These are phyloP conservation scores for Backusella macrospora DNA, from an alignment of 192 early-diverging fungal species.

Conservation along the genomic window DNA sequence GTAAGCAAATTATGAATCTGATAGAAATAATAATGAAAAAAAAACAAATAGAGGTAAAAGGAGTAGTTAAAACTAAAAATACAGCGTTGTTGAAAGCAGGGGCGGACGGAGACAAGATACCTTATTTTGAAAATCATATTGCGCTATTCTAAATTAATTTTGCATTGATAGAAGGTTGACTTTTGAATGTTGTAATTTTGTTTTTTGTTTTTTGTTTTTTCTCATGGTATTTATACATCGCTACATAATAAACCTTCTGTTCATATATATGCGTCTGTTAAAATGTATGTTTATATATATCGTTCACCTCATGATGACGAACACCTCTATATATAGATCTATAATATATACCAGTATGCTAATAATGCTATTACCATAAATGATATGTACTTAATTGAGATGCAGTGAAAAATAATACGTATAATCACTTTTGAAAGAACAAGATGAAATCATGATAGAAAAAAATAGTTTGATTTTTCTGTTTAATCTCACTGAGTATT, in stretches of 20 bases:
- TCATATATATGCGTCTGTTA: too few relatives aligned
- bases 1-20: background rate
- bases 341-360: too few relatives aligned
- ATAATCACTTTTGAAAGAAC: background rate
- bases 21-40: conserved; percentile 10
- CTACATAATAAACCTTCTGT: too few relatives aligned
- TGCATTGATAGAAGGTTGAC: conserved; percentile 11
- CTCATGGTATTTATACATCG: too few relatives aligned
- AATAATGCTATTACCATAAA: too few relatives aligned
- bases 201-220: too few relatives aligned
- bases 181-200: background rate
- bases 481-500: too few relatives aligned
- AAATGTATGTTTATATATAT: too few relatives aligned
- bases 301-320: too few relatives aligned
- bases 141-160: conserved; percentile 18
- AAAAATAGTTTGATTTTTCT: too few relatives aligned
- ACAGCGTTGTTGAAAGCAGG: conserved; percentile 16
- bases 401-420: background rate
- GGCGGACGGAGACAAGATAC: conserved; percentile 13
- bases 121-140: conserved; percentile 13
- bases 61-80: conserved; percentile 14
- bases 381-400: background rate
- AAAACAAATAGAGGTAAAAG: conserved; percentile 17
- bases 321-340: too few relatives aligned
- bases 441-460: background rate